Evolutionary conservation across 2,329 filamentous ascomycete genomes (phyloP).

Genomic region (Calonectria multiphialidica): DNA sequence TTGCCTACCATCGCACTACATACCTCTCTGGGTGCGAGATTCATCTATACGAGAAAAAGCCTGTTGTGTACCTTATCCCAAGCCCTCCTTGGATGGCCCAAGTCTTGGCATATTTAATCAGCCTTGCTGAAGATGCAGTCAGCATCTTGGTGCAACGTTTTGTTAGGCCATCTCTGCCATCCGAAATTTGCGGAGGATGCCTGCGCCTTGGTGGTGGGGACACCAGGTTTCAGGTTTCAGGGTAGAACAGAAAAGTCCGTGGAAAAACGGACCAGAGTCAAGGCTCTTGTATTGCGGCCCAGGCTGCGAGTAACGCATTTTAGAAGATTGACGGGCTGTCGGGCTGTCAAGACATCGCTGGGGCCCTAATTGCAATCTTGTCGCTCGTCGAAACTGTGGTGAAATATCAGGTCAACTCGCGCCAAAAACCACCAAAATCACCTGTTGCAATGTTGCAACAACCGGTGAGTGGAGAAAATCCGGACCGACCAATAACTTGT

Average conservation of each 20-base stretch:
- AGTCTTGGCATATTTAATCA: background rate
- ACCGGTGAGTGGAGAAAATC: background rate
- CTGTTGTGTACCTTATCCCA: background rate
- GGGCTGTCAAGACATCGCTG: background rate
- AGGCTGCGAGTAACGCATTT: background rate
- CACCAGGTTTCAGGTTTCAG: background rate
- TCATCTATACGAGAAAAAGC: background rate
- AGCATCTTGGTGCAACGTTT: background rate
- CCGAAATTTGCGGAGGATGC: conserved; percentile 2
- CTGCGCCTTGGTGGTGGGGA: conserved; percentile 1
- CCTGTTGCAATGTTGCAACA: background rate
- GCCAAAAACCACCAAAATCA: background rate
- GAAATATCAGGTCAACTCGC: background rate
- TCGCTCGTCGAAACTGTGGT: background rate
- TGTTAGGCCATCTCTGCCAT: background rate
- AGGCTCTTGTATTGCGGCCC: background rate
- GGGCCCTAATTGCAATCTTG: background rate
- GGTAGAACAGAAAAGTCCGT: background rate
- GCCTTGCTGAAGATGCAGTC: background rate
- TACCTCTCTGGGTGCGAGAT: background rate
- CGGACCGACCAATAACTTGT: background rate
- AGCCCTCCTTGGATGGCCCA: background rate
- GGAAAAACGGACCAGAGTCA: background rate
- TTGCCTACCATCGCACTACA: background rate
- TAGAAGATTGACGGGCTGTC: too few relatives aligned